Conservation (phyloP, 106 monocot genomes). For the Agapanthus africanus region DNA sequence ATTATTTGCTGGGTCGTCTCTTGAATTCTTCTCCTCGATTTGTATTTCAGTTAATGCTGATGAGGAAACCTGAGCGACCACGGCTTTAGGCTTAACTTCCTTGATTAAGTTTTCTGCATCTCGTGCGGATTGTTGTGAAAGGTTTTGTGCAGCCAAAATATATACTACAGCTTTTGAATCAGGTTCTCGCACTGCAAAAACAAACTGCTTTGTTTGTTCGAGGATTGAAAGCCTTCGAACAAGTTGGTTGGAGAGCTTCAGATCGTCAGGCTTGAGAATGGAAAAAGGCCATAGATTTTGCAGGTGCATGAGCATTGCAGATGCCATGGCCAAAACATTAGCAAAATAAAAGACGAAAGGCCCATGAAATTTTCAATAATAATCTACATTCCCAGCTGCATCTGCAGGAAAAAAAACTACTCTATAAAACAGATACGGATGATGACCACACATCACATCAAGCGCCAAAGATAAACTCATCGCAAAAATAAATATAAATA, state of each 20-base stretch:
- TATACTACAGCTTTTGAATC: conserved; percentile 36
- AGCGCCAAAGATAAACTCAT: no score
- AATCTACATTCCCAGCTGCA: no score
- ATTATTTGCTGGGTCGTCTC: conserved; percentile 13
- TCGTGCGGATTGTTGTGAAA: conserved; percentile 46
- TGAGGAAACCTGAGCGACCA: conserved; percentile 51
- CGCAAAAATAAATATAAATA: no score
- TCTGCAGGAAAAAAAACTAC: no score
- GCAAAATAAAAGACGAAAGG: no score
- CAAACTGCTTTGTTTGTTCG: conserved; percentile 55
- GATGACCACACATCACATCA: no score
- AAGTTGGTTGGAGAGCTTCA: conserved; percentile 49
- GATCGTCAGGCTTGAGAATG: conserved; percentile 50
- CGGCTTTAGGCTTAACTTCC: conserved; percentile 58
- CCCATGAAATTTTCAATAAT: no score
- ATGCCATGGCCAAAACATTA: conserved; percentile 16
- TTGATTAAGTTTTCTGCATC: conserved; percentile 5
- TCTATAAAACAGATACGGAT: no score
- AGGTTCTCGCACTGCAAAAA: conserved; percentile 39
- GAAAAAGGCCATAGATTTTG: conserved; percentile 65
- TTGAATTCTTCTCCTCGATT: conserved; percentile 33
- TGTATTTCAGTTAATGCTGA: conserved; percentile 56
- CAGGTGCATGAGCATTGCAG: conserved; percentile 13
- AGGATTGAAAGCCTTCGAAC: conserved; percentile 50
- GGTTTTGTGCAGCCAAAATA: conserved; percentile 45